These are phyloP conservation scores for Triglochin maritima DNA, from an alignment of 106 monocot species.

Conservation along the genomic window DNA sequence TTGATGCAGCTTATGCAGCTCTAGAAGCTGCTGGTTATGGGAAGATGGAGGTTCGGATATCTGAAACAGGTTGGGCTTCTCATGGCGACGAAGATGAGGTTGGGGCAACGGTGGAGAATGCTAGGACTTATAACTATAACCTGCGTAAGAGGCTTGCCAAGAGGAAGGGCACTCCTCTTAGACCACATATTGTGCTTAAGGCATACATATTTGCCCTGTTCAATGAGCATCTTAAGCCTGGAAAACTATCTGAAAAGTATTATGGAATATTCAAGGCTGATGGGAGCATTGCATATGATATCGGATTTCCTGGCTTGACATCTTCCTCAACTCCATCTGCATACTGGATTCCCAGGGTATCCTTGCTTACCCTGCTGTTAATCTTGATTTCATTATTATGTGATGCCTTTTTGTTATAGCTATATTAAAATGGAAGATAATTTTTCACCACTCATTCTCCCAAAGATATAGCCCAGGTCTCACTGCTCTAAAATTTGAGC, in stretches of 20 bases:
- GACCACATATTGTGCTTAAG: conserved; percentile 53
- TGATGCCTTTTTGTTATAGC: background rate
- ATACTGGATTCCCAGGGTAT: too few species aligned
- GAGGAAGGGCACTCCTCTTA: conserved; percentile 72
- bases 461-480: too few species aligned
- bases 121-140: conserved; percentile 78
- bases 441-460: too few species aligned
- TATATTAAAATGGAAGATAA: too few species aligned
- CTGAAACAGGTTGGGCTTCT: conserved; percentile 94
- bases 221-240: conserved; percentile 78
- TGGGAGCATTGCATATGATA: conserved; percentile 83
- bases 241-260: conserved; percentile 64
- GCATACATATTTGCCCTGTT: conserved; percentile 86
- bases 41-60: conserved; percentile 63
- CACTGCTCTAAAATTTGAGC: too few species aligned
- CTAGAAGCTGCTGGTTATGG: conserved; percentile 56
- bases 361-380: too few species aligned
- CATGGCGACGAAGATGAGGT: conserved; percentile 59
- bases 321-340: conserved; percentile 27
- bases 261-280: conserved; percentile 83
- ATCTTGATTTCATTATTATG: background rate
- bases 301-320: conserved; percentile 46
- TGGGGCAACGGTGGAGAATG: conserved; percentile 61
- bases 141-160: conserved; percentile 58
- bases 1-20: conserved; percentile 82